Evolutionary conservation across 2,329 filamentous ascomycete species (phyloP), one percentile per base, ranked within the genome.

Genomic region (Talaromyces sp.): DNA sequence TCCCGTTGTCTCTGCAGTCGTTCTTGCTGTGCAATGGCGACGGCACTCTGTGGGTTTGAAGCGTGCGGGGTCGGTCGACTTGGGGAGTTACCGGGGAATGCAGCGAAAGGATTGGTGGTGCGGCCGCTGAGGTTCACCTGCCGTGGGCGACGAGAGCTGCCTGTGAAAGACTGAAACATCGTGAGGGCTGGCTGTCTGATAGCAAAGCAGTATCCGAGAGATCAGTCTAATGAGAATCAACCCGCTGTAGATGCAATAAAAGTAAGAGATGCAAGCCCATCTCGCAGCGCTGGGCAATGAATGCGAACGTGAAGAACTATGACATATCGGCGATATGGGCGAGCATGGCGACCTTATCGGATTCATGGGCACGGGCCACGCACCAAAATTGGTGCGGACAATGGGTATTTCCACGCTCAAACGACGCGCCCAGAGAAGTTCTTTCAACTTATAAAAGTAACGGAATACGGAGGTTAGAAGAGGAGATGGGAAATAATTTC

Each of bases 61-160:
- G 81, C 81, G 54, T 74, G 72, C 11, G 80, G 75, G 4, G 82
- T 77, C 14, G 77, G 76, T 80, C 85, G 84, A 37, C 80, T 77
- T 29, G 81, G 80, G 1, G 60, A 49, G 44, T 43, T 50, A 32
- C 61, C 60, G 61, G 83, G 83, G 55, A 82, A 71, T 49, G 72
- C 74, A 47, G 82, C 86, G 71, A 94, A 96, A 3, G 91, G 90
- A 67, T 96, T 96, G 46, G 80, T 79, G 60, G 84, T 85, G 63
- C 92, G 88, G 57, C 91, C 94, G 61, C 91, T 94, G 56, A 99
- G 86, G 75, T 97, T 97, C 70, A 97, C 91, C 71, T 97, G 92
- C 61, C 94, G 87, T 56, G 88, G 87, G 62, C 90, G 89, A 67
- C 90, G 87, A 65, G 91, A 90, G 74, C 78, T 90, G 64, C 94